phyloP scores from a whole-genome alignment of 345 rosid genomes.

The Moringa oleifera region DNA sequence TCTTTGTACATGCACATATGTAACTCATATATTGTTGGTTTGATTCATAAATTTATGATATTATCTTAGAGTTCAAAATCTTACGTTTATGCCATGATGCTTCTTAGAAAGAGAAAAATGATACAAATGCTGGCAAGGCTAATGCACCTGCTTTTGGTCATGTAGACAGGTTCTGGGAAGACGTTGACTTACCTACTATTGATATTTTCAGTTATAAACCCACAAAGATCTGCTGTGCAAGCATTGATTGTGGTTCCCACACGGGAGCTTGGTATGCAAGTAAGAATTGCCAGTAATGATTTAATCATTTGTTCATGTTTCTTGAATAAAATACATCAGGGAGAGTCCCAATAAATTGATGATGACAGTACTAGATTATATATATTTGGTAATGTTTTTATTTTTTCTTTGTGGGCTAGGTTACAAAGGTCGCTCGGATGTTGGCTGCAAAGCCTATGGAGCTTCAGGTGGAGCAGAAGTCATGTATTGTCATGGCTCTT shows the following conservation, averaged over 20 bases:
- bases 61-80: not conserved
- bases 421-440: slow-evolving; percentile 72
- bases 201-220: slow-evolving; percentile 57
- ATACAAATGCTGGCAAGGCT: not conserved
- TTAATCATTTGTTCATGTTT: not conserved
- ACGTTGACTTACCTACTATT: slow-evolving; percentile 75
- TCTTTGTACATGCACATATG: too few relatives aligned
- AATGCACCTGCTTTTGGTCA: slow-evolving; percentile 25
- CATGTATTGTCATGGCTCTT: slow-evolving; percentile 79
- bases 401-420: slow-evolving; percentile 32
- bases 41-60: not conserved
- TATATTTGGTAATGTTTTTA: not conserved
- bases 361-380: not conserved
- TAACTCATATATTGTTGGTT: not conserved
- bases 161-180: slow-evolving; percentile 95
- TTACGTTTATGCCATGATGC: too few relatives aligned
- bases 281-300: slow-evolving; percentile 23
- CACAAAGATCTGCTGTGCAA: slow-evolving; percentile 76
- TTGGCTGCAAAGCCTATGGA: slow-evolving; percentile 62
- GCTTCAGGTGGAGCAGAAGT: slow-evolving; percentile 36
- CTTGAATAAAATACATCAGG: not conserved
- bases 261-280: slow-evolving; percentile 93
- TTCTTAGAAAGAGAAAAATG: too few relatives aligned
- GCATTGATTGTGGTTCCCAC: slow-evolving; percentile 84
- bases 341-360: not conserved